Base-by-base conservation (phyloP, 2,329 filamentous ascomycete genomes). In the Fusarium circinatum region DNA sequence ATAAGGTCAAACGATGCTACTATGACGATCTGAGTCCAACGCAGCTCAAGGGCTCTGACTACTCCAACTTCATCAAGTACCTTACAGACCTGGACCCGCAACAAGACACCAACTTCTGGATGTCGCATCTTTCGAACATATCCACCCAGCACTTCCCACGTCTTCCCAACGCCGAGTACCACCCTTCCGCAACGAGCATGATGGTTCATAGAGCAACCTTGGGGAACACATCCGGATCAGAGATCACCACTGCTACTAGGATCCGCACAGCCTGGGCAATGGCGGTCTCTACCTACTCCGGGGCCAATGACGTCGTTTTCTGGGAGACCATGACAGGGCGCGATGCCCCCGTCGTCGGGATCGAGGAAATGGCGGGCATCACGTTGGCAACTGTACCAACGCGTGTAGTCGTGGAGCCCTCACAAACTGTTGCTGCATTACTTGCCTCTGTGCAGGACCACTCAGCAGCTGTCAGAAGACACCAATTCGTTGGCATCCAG, bases 221-320 rank as follows among this genome's bases (percentile, higher is more conserved):
- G 3, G 28, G 2, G 2, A n/a, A 1, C 30, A 22, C 55, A 14
- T 24, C 54, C 1, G 62, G 54, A 20, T 77, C 68, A 3, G 72
- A 65, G 11, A 76, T 76, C 14, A 78, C 76, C 1, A 4, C 30
- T 1, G 69, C 76, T 1, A 77, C 75, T 1, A 70, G 52, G 4
- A 71, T 78, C 6, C 75, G 75, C 28, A 36, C 76, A 18, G 76
- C 76, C 6, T 78, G 76, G 76, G 71, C 76, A 1, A 28, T 78
- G n/a, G 57, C 73, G 3, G 57, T 78, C 0, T 71, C 73, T 6
- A 54, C 59, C 15, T 78, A 77, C 60, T 71, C 76, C 1, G 42
- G 60, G 9, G 11, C 69, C 12, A 56, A 41, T 4, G 76, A 78
- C 38, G 68, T 78, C 8, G 62, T 78, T 18, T 78, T 77, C 41